These are phyloP conservation scores for Effrenium voratum DNA, from an alignment of 73 alveolate genomes.

Conservation along the genomic window DNA sequence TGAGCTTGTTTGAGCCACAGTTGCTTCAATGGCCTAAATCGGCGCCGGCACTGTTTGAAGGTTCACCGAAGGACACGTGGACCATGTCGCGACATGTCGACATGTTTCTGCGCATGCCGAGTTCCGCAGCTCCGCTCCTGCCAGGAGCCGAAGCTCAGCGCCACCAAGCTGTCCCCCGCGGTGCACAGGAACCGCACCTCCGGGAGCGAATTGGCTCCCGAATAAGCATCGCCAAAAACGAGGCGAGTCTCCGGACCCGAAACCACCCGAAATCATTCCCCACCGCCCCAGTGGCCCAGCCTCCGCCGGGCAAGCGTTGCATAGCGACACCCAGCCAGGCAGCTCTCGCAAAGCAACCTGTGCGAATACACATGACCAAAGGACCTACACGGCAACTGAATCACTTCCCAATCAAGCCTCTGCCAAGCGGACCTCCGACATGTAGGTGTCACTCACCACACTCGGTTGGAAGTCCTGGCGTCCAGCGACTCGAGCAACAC, in stretches of 20 bases:
- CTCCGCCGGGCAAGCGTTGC: background rate
- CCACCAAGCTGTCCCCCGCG: conserved; percentile 38
- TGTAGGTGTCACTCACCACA: conserved; percentile 58
- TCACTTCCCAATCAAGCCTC: background rate
- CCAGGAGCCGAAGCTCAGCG: conserved; percentile 34
- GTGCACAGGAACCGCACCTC: conserved; percentile 38
- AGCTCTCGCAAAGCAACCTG: conserved; percentile 10
- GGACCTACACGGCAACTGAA: background rate
- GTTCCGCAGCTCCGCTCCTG: background rate
- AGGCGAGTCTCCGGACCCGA: background rate
- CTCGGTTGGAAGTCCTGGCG: conserved; percentile 51
- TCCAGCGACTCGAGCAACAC: background rate
- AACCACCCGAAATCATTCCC: no score
- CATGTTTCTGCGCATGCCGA: no score
- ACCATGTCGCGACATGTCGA: no score
- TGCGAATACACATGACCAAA: background rate
- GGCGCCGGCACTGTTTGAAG: no score
- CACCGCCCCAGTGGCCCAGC: no score
- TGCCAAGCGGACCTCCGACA: conserved; percentile 24
- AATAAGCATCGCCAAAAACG: background rate
- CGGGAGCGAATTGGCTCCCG: background rate
- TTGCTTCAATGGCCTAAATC: no score
- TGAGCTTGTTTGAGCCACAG: no score
- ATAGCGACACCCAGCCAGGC: conserved; percentile 13
- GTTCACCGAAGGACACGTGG: no score